A percentile compares a stretch with the other conserved stretches of the same genome.
Evolutionary conservation across 2,329 filamentous ascomycete genomes (phyloP).

Genomic region (Diaporthe batatas): DNA sequence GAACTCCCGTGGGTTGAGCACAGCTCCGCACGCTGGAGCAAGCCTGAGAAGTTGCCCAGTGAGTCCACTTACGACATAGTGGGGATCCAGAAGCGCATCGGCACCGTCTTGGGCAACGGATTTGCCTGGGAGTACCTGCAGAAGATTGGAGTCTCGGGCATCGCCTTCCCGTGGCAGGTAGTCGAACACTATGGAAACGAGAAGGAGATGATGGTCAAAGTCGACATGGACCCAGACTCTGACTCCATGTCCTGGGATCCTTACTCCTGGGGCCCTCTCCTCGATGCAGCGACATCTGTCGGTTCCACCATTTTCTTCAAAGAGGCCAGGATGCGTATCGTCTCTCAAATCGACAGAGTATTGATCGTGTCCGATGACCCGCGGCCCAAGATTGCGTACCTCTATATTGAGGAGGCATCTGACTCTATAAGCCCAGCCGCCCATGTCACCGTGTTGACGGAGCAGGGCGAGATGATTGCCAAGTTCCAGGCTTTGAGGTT

Average conservation of each 20-base stretch:
- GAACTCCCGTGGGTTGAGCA: neutral
- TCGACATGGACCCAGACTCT: neutral
- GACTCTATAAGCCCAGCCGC: neutral
- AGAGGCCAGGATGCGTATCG: neutral
- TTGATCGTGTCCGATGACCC: neutral
- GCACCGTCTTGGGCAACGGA: neutral
- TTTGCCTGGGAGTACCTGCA: conserved; percentile 8
- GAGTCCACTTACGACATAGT: neutral
- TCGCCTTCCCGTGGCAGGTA: neutral
- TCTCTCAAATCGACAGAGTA: neutral
- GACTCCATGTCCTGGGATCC: neutral
- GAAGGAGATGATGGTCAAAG: neutral
- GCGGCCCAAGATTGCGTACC: neutral
- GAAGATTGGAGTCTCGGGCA: conserved; percentile 5
- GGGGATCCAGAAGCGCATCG: neutral
- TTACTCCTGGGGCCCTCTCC: neutral
- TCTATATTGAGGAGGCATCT: neutral
- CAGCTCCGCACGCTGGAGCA: neutral
- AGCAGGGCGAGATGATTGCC: neutral
- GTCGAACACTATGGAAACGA: neutral
- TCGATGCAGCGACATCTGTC: neutral
- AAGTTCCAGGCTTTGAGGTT: neutral
- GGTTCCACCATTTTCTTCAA: conserved; percentile 11
- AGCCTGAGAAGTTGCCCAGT: neutral
- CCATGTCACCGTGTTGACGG: neutral